phyloP scores from a whole-genome alignment of 192 early-diverging fungal genomes.

The Spinellus fusiger region DNA sequence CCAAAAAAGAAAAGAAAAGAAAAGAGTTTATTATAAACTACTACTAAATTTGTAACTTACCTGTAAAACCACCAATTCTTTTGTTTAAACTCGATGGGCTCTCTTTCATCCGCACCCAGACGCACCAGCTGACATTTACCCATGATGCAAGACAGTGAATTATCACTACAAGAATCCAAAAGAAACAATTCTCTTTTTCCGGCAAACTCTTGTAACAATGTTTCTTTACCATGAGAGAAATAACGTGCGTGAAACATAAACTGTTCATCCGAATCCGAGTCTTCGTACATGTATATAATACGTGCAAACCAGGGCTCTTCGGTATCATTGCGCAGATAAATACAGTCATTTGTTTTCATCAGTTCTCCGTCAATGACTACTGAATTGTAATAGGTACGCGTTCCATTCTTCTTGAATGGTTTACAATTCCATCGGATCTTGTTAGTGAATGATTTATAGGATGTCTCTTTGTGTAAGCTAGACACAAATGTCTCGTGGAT shows the following conservation, averaged over 20 bases:
- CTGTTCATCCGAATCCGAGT: not conserved
- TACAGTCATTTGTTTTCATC: constrained; percentile 24
- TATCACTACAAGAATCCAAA: constrained; percentile 47
- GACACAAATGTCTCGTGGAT: not conserved
- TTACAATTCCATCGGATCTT: not conserved
- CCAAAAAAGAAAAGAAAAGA: not conserved
- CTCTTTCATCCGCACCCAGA: constrained; percentile 32
- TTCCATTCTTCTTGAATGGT: not conserved
- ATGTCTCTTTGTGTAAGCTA: constrained; percentile 9
- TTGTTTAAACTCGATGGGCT: constrained; percentile 26
- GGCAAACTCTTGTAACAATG: constrained; percentile 50
- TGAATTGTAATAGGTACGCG: constrained; percentile 1
- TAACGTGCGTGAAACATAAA: constrained; percentile 43
- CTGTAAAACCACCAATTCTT: constrained; percentile 38
- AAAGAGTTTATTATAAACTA: not conserved
- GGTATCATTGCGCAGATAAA: constrained; percentile 24
- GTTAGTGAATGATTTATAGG: constrained; percentile 19
- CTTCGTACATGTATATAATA: constrained; percentile 39
- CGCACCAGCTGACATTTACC: constrained; percentile 35
- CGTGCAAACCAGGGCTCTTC: constrained; percentile 34
- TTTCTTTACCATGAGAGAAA: constrained; percentile 48
- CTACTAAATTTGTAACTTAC: not conserved
- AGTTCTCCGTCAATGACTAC: constrained; percentile 27
- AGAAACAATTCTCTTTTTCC: constrained; percentile 48
- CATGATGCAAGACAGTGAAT: constrained; percentile 32